phyloP scores from a whole-genome alignment of 306 rosid genomes.

The Fagus sylvatica region DNA sequence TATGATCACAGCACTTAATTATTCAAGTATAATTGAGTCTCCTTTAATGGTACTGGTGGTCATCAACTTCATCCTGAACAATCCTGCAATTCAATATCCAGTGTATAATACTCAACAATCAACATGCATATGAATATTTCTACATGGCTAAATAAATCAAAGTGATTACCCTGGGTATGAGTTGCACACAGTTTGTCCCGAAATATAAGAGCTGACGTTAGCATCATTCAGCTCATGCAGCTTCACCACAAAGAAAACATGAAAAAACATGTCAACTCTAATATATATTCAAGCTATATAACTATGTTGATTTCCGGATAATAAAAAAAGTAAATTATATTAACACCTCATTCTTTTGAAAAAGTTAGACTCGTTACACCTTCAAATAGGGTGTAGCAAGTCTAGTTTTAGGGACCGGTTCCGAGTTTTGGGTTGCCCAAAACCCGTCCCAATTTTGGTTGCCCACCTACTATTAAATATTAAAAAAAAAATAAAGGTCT shows the following conservation, averaged over 20 bases:
- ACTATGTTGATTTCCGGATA: not conserved
- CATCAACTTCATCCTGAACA: not conserved
- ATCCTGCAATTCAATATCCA: conserved; percentile 1
- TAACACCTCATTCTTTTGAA: too few species aligned
- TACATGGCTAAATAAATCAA: not conserved
- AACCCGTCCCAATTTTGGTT: too few species aligned
- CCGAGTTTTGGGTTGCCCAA: too few species aligned
- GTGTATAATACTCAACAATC: not conserved
- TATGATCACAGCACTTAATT: not conserved
- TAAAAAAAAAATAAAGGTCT: too few species aligned
- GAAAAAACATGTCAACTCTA: not conserved
- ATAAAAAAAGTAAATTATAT: not conserved
- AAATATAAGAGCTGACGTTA: not conserved
- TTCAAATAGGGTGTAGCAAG: too few species aligned
- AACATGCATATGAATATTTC: too few species aligned
- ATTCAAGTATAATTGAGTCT: not conserved
- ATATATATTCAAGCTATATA: not conserved
- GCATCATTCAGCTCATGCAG: conserved; percentile 12
- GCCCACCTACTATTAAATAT: too few species aligned
- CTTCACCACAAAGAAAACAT: conserved; percentile 15
- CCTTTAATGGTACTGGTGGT: not conserved
- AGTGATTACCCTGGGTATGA: not conserved
- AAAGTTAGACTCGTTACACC: too few species aligned
- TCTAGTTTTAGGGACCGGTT: too few species aligned
- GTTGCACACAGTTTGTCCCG: not conserved